Conservation (phyloP, 2,329 filamentous ascomycete species). For the Microdochium bolleyi region DNA sequence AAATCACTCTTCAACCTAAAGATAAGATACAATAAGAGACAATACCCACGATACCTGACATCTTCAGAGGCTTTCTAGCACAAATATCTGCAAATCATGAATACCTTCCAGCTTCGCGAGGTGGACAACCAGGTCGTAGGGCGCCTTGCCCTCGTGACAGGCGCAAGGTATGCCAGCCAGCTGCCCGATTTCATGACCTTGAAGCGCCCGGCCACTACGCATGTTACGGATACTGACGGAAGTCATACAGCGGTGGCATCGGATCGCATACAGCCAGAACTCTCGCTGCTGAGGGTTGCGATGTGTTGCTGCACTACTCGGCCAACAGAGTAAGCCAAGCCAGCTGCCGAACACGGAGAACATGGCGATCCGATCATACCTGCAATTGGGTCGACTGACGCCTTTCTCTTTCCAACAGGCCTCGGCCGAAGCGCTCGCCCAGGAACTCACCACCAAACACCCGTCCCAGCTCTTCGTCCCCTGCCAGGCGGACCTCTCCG, state of each 20-base stretch:
- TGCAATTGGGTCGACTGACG: too few relatives aligned
- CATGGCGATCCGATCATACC: too few relatives aligned
- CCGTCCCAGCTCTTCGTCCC: constrained; percentile 18
- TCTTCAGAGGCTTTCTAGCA: too few relatives aligned
- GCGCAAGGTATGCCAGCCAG: constrained; percentile 16
- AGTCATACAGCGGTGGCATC: constrained; percentile 26
- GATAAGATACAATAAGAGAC: too few relatives aligned
- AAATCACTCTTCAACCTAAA: too few relatives aligned
- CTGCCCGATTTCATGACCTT: background rate
- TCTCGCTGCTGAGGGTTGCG: constrained; percentile 24
- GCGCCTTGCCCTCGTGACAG: constrained; percentile 23
- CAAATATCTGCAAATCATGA: too few relatives aligned
- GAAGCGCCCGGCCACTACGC: too few relatives aligned
- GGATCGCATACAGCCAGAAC: constrained; percentile 21
- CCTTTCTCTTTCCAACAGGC: background rate
- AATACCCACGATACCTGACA: too few relatives aligned
- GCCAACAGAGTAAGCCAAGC: constrained; percentile 19
- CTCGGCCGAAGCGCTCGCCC: constrained; percentile 16
- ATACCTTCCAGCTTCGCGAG: constrained; percentile 13
- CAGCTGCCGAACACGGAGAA: too few relatives aligned
- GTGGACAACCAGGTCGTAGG: constrained; percentile 16
- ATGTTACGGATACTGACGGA: too few relatives aligned
- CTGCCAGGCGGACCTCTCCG: constrained; percentile 17
- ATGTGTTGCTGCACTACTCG: constrained; percentile 24
- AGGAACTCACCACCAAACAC: constrained; percentile 13